Percentiles rank a stretch among this genome's conserved stretches.
Conservation (phyloP, 2,329 filamentous ascomycete species). For the Phyllosticta citriasiana region DNA sequence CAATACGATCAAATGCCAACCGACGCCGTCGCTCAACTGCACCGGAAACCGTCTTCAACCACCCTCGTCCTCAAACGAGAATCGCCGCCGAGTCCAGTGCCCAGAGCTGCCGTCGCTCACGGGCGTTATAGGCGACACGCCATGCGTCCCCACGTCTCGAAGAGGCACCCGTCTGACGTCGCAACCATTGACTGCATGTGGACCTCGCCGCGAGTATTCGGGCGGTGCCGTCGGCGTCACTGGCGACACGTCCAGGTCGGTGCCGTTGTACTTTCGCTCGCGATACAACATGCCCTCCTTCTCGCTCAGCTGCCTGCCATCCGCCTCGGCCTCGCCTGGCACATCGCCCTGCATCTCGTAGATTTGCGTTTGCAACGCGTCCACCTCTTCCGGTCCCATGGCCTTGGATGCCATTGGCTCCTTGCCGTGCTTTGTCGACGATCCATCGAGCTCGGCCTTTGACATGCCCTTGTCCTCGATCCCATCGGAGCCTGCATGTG, state of each 20-base stretch:
- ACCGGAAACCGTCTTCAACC: not conserved
- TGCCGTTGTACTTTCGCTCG: constrained; percentile 37
- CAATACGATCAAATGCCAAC: not conserved
- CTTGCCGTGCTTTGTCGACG: not conserved
- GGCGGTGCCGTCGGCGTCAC: constrained; percentile 4
- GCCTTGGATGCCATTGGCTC: constrained; percentile 1
- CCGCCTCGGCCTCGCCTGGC: constrained; percentile 42
- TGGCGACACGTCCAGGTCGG: constrained; percentile 21
- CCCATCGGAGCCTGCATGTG: constrained; percentile 13
- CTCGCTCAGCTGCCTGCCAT: constrained; percentile 36
- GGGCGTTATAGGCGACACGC: not conserved
- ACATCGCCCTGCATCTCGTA: constrained; percentile 47
- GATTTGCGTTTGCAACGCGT: constrained; percentile 27
- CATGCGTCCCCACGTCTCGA: not conserved
- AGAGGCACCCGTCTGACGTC: constrained; percentile 7
- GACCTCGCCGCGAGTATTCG: constrained; percentile 2
- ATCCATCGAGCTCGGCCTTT: constrained; percentile 33
- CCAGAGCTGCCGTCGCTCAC: constrained; percentile 17
- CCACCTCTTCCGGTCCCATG: constrained; percentile 20
- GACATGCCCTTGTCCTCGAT: constrained; percentile 21
- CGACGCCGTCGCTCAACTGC: constrained; percentile 6
- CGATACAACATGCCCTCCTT: constrained; percentile 39
- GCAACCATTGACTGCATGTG: not conserved
- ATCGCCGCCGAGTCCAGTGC: constrained; percentile 26
- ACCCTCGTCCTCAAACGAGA: constrained; percentile 17